A percentile compares a stretch with the other conserved stretches of the same genome.
Conservation (phyloP, 2,329 filamentous ascomycete species). For the Nigrospora osmanthi region DNA sequence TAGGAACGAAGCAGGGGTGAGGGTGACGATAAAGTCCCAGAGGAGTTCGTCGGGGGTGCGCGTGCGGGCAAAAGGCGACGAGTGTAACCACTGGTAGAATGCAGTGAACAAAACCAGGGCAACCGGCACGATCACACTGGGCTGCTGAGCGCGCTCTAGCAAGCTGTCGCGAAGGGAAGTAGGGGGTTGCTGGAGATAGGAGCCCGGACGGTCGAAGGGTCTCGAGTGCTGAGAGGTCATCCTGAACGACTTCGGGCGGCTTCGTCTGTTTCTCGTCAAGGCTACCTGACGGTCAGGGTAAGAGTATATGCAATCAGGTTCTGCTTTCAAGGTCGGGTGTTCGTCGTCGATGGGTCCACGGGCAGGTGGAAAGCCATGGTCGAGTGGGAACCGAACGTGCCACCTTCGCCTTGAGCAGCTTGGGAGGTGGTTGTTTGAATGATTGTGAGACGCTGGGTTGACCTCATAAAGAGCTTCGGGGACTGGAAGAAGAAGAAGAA, state of each 20-base stretch:
- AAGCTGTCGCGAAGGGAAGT: constrained; percentile 13
- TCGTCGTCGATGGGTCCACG: no score
- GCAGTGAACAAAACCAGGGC: constrained; percentile 23
- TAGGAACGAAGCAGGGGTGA: constrained; percentile 49
- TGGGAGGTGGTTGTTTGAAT: no score
- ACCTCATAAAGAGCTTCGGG: no score
- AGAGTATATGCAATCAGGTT: no score
- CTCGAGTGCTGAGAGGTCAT: constrained; percentile 28
- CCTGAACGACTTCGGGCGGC: constrained; percentile 11
- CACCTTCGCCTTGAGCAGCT: no score
- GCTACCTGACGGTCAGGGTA: no score
- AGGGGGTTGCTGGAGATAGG: constrained; percentile 9
- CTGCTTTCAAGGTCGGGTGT: no score
- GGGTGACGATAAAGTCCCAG: constrained; percentile 53
- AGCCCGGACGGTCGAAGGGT: constrained; percentile 17
- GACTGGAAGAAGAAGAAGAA: no score
- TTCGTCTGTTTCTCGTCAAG: no score
- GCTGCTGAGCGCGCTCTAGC: constrained; percentile 25
- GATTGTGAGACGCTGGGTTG: no score
- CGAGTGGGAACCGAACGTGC: no score
- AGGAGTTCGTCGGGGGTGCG: constrained; percentile 36
- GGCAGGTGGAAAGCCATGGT: no score
- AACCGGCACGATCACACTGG: constrained; percentile 25
- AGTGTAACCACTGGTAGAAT: constrained; percentile 25
- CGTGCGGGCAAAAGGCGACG: constrained; percentile 14